These are phyloP conservation scores for Penicillium sp. DNA, from an alignment of 2,329 filamentous ascomycete genomes.

Conservation along the genomic window DNA sequence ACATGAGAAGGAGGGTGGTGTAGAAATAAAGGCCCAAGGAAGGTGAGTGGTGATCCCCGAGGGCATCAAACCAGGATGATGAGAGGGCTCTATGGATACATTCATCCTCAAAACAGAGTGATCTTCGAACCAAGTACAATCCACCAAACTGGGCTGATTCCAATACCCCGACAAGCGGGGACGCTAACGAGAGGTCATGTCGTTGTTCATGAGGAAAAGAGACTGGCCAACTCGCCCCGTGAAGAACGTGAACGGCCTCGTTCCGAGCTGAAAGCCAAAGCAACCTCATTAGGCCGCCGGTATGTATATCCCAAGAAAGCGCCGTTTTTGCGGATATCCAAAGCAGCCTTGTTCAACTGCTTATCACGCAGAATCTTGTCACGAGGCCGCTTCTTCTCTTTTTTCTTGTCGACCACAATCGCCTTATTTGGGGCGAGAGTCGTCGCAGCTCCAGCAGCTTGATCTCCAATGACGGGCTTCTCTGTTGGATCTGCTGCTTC, in stretches of 20 bases:
- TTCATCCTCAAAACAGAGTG: neutral
- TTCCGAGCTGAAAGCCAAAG: constrained; percentile 36
- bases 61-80: neutral
- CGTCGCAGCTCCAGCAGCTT: neutral
- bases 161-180: neutral
- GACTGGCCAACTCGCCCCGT: constrained; percentile 25
- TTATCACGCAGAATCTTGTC: constrained; percentile 81
- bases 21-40: neutral
- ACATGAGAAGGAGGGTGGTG: constrained; percentile 1
- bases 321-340: constrained; percentile 77
- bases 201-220: constrained; percentile 21
- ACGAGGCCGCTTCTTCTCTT: constrained; percentile 76
- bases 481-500: neutral
- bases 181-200: neutral
- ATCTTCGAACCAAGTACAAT: neutral
- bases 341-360: constrained; percentile 63
- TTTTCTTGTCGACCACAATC: constrained; percentile 43
- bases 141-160: neutral
- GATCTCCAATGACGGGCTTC: neutral
- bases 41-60: neutral
- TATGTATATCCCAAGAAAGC: constrained; percentile 93
- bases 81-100: neutral
- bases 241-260: constrained; percentile 30
- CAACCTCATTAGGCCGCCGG: constrained; percentile 49
- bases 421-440: constrained; percentile 38